Evolutionary conservation across 192 early-diverging fungal genomes (phyloP).

Genomic region (Kappamyces sp.): DNA sequence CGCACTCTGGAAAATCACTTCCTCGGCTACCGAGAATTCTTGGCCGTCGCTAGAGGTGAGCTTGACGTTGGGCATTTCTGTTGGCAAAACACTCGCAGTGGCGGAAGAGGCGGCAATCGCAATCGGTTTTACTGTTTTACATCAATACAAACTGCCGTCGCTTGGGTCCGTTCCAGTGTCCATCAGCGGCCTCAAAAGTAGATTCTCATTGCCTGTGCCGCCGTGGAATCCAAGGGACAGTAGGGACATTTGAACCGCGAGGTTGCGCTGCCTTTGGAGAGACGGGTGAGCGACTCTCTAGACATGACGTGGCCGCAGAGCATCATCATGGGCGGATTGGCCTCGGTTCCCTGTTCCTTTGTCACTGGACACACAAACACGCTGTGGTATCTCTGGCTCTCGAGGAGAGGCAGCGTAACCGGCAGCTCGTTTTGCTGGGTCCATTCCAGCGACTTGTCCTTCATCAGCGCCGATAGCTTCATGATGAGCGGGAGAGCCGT

Average conservation of each 20-base stretch:
- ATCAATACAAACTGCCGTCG: too few species aligned
- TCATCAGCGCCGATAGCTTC: conserved; percentile 86
- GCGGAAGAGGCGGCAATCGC: too few species aligned
- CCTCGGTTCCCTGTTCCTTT: conserved; percentile 85
- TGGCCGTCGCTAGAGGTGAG: conserved; percentile 46
- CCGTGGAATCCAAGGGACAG: conserved; percentile 82
- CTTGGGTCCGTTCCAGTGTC: too few species aligned
- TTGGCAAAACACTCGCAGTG: too few species aligned
- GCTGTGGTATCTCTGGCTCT: conserved; percentile 84
- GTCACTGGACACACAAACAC: conserved; percentile 95
- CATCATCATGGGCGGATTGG: conserved; percentile 99
- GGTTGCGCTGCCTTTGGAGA: conserved; percentile 61
- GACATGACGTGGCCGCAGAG: conserved; percentile 94
- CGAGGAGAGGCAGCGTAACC: conserved; percentile 83
- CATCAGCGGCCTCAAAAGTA: conserved; percentile 54
- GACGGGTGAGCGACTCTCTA: conserved; percentile 77
- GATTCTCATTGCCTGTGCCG: conserved; percentile 68
- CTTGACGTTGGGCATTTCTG: conserved; percentile 26
- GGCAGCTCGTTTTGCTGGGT: conserved; percentile 86
- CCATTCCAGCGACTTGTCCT: conserved; percentile 80
- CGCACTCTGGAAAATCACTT: conserved; percentile 49
- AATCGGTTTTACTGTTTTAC: too few species aligned
- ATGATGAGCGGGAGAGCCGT: conserved; percentile 84
- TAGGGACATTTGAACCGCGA: conserved; percentile 95
- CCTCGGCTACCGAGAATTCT: conserved; percentile 51